These are phyloP conservation scores for Davidsoniella virescens DNA, from an alignment of 2,329 filamentous ascomycete genomes.

Conservation along the genomic window DNA sequence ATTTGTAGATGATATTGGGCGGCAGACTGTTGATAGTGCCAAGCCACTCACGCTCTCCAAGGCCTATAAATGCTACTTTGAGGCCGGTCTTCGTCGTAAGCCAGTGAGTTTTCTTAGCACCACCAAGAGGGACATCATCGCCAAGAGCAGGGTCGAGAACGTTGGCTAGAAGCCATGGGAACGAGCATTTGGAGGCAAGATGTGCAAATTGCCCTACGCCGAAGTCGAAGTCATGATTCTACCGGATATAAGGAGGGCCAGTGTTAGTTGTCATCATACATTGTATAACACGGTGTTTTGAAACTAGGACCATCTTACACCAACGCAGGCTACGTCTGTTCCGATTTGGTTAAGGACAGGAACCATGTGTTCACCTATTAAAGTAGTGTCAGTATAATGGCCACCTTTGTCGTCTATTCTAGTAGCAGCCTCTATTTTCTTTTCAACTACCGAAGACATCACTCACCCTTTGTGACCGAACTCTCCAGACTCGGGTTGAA, in stretches of 20 bases:
- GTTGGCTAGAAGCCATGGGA: constrained; percentile 83
- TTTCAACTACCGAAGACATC: not conserved
- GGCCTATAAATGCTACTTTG: constrained; percentile 69
- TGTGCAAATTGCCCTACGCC: constrained; percentile 66
- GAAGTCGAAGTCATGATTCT: constrained; percentile 91
- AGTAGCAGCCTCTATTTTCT: not conserved
- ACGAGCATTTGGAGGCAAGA: constrained; percentile 56
- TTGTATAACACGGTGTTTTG: not conserved
- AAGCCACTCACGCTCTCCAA: constrained; percentile 79
- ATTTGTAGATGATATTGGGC: constrained; percentile 66
- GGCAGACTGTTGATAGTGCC: constrained; percentile 78
- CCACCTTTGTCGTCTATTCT: not conserved
- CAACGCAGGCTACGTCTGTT: constrained; percentile 67
- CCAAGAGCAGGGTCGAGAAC: constrained; percentile 72
- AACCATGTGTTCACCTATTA: constrained; percentile 63
- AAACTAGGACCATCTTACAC: constrained; percentile 36
- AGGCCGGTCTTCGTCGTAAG: constrained; percentile 68
- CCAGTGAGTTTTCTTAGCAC: constrained; percentile 60
- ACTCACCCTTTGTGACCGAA: constrained; percentile 65
- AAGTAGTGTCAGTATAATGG: not conserved
- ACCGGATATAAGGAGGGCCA: not conserved
- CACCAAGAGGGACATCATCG: constrained; percentile 55
- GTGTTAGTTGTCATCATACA: too few species aligned
- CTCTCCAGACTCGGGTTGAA: constrained; percentile 87
- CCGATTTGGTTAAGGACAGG: constrained; percentile 63